Evolutionary conservation across 164 flowering plant species (phyloP).

Genomic region (Sedum album): DNA sequence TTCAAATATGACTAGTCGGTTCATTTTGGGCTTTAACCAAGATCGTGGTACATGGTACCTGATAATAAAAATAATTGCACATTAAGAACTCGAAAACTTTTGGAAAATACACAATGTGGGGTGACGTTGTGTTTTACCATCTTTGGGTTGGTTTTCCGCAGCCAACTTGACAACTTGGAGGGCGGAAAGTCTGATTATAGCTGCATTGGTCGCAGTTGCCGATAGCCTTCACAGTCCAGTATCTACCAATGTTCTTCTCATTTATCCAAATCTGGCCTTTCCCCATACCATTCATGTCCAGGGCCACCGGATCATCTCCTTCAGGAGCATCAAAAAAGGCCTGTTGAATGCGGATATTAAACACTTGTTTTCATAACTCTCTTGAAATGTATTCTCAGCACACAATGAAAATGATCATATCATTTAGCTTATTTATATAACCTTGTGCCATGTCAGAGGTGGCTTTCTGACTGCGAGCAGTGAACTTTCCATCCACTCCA

Average conservation of each 20-base stretch:
- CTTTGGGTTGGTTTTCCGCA: conserved; percentile 56
- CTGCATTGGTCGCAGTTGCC: conserved; percentile 12
- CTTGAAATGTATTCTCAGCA: background rate
- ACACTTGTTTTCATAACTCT: background rate
- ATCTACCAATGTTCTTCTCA: conserved; percentile 72
- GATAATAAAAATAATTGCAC: conserved; percentile 1
- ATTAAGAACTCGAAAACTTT: background rate
- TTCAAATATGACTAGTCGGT: conserved; percentile 71
- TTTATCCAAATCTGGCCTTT: conserved; percentile 86
- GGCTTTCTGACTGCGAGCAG: background rate
- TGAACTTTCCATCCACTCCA: conserved; percentile 3
- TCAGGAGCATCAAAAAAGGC: conserved; percentile 61
- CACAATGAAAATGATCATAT: background rate
- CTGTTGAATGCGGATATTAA: conserved; percentile 24
- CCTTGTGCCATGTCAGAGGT: conserved; percentile 83
- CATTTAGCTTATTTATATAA: conserved; percentile 14
- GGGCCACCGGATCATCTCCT: conserved; percentile 53
- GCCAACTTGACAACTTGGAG: conserved; percentile 1
- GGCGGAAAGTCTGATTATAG: background rate
- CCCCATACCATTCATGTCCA: conserved; percentile 47
- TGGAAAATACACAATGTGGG: background rate
- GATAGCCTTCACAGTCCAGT: conserved; percentile 60
- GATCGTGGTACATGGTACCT: conserved; percentile 87
- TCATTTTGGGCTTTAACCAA: conserved; percentile 53
- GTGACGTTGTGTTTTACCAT: conserved; percentile 27